Base-by-base conservation (phyloP, 257 asterid species). In the Solanum neorickii region DNA sequence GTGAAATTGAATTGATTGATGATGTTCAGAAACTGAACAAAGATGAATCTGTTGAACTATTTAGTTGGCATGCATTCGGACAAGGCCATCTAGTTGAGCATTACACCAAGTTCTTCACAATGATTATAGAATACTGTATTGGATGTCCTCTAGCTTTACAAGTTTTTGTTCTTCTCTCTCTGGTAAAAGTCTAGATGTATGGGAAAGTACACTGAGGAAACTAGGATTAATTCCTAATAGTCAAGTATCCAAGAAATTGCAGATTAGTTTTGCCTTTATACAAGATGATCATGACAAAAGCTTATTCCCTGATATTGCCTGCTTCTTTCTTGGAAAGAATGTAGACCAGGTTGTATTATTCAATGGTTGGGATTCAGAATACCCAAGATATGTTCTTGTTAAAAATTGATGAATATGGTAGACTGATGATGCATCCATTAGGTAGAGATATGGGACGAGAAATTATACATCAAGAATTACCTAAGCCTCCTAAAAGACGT, bases 61-160 rank as follows among this genome's bases (percentile, higher is more conserved):
- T 88, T 73, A 73, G 87, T 86, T 88, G 82, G 86, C 88, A 88
- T 88, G 90, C 87, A 25, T 88, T 84, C 12, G 70, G 82, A 39
- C 82, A 76, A 39, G 82, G 37, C 33, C 70, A 84, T 59, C 87
- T 86, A 41, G 41, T 18, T 27, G 66, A 84, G 62, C 68, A 56
- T 62, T 62, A 73, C 56, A 42, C 18, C 18, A 56, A 88, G 83
- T 84, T 44, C 14, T 60, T 87, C 16, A 35, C 35, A 23, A 33
- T n/a, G 70, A 70, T 77, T 7, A 74, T 75, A 12, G 13, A 29
- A 31, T 27, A 75, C 27, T 49, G 86, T 20, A 73, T 39, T 21
- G 90, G 88, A 5, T 25, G 33, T 83, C 70, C 89, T 27, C 76
- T 87, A 56, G 87, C 89, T 83, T 83, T 83, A 69, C 76, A 87